Evolutionary conservation across 305 asterid genomes (phyloP).

Genomic region (Fraxinus sp.): DNA sequence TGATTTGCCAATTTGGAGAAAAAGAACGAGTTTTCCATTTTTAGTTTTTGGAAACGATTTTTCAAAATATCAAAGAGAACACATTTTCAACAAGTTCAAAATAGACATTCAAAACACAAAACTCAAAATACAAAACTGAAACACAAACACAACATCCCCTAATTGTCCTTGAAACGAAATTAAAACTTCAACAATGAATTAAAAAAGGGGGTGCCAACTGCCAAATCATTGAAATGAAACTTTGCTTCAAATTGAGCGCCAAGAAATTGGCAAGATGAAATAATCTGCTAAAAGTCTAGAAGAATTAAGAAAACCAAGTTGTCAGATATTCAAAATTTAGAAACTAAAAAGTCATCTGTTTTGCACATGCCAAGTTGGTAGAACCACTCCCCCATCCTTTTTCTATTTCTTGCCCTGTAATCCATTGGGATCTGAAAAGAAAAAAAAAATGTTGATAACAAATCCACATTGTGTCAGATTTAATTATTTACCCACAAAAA

Average conservation of each 20-base stretch:
- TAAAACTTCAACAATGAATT: not conserved
- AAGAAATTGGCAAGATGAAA: conserved; percentile 12
- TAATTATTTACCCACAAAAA: conserved; percentile 18
- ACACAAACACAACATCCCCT: too few species aligned
- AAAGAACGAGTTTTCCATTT: too few species aligned
- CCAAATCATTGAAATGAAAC: not conserved
- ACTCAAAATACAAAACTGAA: too few species aligned
- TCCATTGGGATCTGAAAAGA: conserved; percentile 44
- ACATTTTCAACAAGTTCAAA: too few species aligned
- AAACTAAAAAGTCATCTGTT: conserved; percentile 29
- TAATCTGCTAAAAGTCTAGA: conserved; percentile 24
- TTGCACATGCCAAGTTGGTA: conserved; percentile 50
- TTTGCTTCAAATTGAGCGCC: not conserved
- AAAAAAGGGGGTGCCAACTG: not conserved
- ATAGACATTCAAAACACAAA: too few species aligned
- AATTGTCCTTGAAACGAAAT: not conserved
- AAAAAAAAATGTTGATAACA: conserved; percentile 6
- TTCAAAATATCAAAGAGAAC: too few species aligned
- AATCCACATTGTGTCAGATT: conserved; percentile 31
- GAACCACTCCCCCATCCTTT: not conserved
- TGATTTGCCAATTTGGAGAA: too few species aligned
- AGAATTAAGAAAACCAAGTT: conserved; percentile 28
- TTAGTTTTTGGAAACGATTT: too few species aligned
- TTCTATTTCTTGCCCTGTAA: conserved; percentile 24
- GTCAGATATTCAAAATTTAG: conserved; percentile 33